Conservation (phyloP, 1,284 basidiomycete genomes). For the Pholiota adiposa region DNA sequence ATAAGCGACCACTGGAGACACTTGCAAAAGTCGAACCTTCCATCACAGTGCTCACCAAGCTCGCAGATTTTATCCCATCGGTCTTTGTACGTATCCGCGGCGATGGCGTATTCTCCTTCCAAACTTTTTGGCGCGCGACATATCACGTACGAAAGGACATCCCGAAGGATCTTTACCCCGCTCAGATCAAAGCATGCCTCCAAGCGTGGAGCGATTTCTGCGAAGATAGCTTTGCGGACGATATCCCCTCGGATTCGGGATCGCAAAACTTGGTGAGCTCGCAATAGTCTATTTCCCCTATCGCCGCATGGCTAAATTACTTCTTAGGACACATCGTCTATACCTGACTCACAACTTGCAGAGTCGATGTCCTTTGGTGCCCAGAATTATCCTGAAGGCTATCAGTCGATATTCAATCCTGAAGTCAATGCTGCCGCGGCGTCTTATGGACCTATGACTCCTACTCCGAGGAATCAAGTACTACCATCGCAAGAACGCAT, state of each 20-base stretch:
- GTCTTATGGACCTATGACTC: not conserved
- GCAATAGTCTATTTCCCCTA: not conserved
- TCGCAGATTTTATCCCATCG: slow-evolving; percentile 48
- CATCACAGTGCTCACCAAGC: slow-evolving; percentile 38
- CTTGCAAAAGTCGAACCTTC: slow-evolving; percentile 43
- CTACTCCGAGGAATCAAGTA: not conserved
- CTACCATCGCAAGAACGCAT: not conserved
- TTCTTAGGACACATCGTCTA: slow-evolving; percentile 24
- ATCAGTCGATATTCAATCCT: slow-evolving; percentile 3
- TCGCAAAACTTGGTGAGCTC: slow-evolving; percentile 41
- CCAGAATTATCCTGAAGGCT: slow-evolving; percentile 1
- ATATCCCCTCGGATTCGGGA: slow-evolving; percentile 36
- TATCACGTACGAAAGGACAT: slow-evolving; percentile 43
- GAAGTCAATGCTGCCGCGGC: slow-evolving; percentile 3
- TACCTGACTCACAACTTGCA: slow-evolving; percentile 40
- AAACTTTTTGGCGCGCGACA: slow-evolving; percentile 52
- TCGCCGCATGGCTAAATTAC: too few relatives aligned
- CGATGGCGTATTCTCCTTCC: slow-evolving; percentile 53
- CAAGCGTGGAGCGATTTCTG: slow-evolving; percentile 44
- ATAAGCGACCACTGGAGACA: slow-evolving; percentile 43
- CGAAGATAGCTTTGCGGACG: slow-evolving; percentile 46
- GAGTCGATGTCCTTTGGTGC: slow-evolving; percentile 4
- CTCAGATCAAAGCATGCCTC: slow-evolving; percentile 42
- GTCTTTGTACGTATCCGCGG: slow-evolving; percentile 52
- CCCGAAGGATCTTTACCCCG: slow-evolving; percentile 39